Evolutionary conservation across 495 filamentous ascomycete genomes (phyloP).

Genomic region (Penicillium turbatum): DNA sequence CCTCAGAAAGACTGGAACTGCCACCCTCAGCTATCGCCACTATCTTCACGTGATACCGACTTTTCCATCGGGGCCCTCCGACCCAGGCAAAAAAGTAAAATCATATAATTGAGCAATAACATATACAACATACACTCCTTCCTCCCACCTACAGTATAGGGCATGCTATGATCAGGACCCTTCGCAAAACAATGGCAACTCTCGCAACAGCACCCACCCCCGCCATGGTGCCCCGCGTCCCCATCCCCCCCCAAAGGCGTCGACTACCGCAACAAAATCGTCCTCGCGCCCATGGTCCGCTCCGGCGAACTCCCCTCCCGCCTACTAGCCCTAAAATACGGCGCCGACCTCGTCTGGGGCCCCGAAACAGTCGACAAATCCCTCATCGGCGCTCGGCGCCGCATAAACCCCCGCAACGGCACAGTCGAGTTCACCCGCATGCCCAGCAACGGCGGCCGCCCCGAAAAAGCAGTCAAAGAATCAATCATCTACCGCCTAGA

Average conservation of each 20-base stretch:
- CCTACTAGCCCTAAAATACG: constrained; percentile 83
- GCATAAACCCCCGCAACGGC: constrained; percentile 64
- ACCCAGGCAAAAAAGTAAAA: constrained; percentile 8
- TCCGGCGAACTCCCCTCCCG: constrained; percentile 90
- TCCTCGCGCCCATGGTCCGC: constrained; percentile 95
- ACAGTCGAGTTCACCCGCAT: constrained; percentile 79
- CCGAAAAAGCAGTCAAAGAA: constrained; percentile 51
- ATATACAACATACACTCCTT: background rate
- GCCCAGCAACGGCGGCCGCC: constrained; percentile 59
- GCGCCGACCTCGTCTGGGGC: constrained; percentile 95
- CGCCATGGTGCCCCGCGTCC: constrained; percentile 48
- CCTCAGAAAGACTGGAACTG: background rate
- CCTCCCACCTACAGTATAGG: constrained; percentile 11
- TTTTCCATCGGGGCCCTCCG: constrained; percentile 7
- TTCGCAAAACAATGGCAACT: constrained; percentile 53
- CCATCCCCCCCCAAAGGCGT: constrained; percentile 84
- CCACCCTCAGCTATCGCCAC: background rate
- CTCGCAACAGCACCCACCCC: constrained; percentile 19
- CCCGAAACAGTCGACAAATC: constrained; percentile 91
- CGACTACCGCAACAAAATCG: constrained; percentile 88
- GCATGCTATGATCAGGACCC: constrained; percentile 43
- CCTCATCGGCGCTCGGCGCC: constrained; percentile 78
- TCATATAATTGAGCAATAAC: background rate
- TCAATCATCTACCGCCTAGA: constrained; percentile 81
- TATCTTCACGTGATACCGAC: constrained; percentile 18